phyloP scores from a whole-genome alignment of 2,329 filamentous ascomycete species.

The Tetracladium maxilliforme region DNA sequence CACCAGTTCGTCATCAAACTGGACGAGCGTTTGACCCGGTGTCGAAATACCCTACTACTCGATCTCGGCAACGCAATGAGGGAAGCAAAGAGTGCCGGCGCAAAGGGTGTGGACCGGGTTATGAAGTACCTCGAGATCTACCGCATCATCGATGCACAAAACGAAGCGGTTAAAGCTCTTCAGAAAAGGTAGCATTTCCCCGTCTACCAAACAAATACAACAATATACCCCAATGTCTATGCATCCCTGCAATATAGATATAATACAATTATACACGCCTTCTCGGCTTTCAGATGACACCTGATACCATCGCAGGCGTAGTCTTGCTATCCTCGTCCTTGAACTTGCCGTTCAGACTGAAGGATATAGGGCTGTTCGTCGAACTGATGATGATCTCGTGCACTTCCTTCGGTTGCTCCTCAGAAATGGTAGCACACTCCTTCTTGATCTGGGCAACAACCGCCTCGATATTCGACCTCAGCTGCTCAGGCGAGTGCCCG shows the following conservation, averaged over 20 bases:
- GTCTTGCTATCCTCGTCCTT: too few relatives aligned
- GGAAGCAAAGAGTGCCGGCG: slow-evolving; percentile 29
- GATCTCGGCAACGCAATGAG: slow-evolving; percentile 50
- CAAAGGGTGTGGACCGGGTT: slow-evolving; percentile 22
- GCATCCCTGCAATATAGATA: too few relatives aligned
- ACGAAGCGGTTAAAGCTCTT: slow-evolving; percentile 40
- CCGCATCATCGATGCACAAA: slow-evolving; percentile 41
- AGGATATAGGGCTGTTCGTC: slow-evolving; percentile 71
- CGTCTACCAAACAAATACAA: slow-evolving; percentile 1
- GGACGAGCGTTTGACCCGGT: slow-evolving; percentile 34
- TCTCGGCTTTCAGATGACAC: too few relatives aligned
- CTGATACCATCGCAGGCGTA: too few relatives aligned
- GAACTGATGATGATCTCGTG: slow-evolving; percentile 71
- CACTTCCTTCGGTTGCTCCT: slow-evolving; percentile 56
- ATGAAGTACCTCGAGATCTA: slow-evolving; percentile 45
- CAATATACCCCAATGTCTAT: too few relatives aligned
- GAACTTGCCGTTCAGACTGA: slow-evolving; percentile 75
- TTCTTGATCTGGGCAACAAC: slow-evolving; percentile 66
- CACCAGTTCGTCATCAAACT: slow-evolving; percentile 52
- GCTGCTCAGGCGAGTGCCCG: slow-evolving; percentile 72
- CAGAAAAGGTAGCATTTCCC: slow-evolving; percentile 24
- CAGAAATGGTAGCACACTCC: slow-evolving; percentile 52
- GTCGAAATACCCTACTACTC: slow-evolving; percentile 46
- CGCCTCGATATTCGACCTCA: slow-evolving; percentile 70
- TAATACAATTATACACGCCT: too few relatives aligned